Evolutionary conservation across 805 yeast species (phyloP), one percentile per base, ranked within the genome.

Genomic region (Helenozyma rhizophorensis): DNA sequence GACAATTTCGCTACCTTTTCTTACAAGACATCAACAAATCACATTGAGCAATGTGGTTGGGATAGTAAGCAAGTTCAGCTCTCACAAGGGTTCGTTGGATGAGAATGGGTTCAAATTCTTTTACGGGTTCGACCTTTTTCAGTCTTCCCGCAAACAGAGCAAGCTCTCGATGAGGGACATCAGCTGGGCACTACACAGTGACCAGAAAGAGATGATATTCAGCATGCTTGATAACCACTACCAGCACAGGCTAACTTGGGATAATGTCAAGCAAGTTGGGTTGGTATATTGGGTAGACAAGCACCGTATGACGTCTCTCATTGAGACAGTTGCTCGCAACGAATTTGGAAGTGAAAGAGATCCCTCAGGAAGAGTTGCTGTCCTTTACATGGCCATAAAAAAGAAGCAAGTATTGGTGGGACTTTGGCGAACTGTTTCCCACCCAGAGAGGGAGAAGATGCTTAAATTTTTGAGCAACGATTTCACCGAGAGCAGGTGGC

Each of bases 21-120:
- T 89, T 18, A 87, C 96, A 0, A 77, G 96, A 39, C 97, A 89
- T 59, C 96, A 89, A 54, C 97, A 89, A 51, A 78, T 81, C 18
- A 87, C 96, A 0, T 67, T 89, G 17, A 68, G 81, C 2, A 76
- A 84, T 11, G 76, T 86, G 2, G 66, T 86, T 5, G 79, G 75
- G 29, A 80, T 88, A 2, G 62, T 84, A 16, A 65, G 69, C 15
- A 76, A 75, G 12, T 69, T 85, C 4, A 67, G 69, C 10, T 65
- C 66, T 31, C 68, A 65, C 26, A 27, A 65, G 23, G 48, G 57
- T 9, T 46, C 70, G 6, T 51, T 79, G 16, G 90, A 82, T 51
- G 58, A 60, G 24, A 81, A 82, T 54, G 96, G 94, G 0, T 50
- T 79, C 6, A 62, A 87, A 34, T 90, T 80, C 48, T 68, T 78